phyloP scores from a whole-genome alignment of 371 early-diverging fungal genomes.

The Mycotypha africana region DNA sequence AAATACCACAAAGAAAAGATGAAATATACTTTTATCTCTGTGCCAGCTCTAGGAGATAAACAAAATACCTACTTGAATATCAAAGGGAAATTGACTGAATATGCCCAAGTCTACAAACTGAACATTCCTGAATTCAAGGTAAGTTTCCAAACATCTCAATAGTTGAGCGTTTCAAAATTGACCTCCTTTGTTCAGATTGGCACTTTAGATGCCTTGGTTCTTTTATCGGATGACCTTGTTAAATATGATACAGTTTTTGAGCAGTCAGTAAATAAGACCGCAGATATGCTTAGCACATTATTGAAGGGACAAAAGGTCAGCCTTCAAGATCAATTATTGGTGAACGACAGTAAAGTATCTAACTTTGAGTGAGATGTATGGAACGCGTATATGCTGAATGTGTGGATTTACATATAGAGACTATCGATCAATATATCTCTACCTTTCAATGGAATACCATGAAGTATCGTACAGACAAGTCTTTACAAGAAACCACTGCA shows the following conservation, averaged over 20 bases:
- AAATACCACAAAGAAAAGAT: too few relatives aligned
- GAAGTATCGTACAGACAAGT: slow-evolving; percentile 92
- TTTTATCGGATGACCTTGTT: slow-evolving; percentile 88
- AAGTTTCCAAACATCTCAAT: too few relatives aligned
- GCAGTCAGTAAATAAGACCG: slow-evolving; percentile 67
- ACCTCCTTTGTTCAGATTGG: too few relatives aligned
- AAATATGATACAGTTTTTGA: slow-evolving; percentile 82
- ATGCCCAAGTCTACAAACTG: slow-evolving; percentile 35
- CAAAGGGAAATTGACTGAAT: slow-evolving; percentile 34
- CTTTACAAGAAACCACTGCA: slow-evolving; percentile 79
- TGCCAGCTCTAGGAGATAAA: slow-evolving; percentile 44
- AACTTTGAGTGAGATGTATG: background rate
- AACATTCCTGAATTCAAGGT: slow-evolving; percentile 55
- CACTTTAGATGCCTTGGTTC: slow-evolving; percentile 86
- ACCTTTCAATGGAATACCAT: slow-evolving; percentile 93
- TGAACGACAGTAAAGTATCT: slow-evolving; percentile 73
- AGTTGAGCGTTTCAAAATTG: too few relatives aligned
- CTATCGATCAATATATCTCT: slow-evolving; percentile 77
- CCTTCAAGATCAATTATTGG: slow-evolving; percentile 52
- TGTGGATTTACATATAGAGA: slow-evolving; percentile 46
- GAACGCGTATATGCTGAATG: too few relatives aligned
- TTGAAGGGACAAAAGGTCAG: slow-evolving; percentile 34
- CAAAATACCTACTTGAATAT: slow-evolving; percentile 41
- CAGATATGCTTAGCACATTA: slow-evolving; percentile 72
- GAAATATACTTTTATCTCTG: slow-evolving; percentile 47